Percentiles rank a stretch among this genome's conserved stretches.
Evolutionary conservation across 768 basidiomycete species (phyloP).

Genomic region (Xerocomus brunneocitrinus): DNA sequence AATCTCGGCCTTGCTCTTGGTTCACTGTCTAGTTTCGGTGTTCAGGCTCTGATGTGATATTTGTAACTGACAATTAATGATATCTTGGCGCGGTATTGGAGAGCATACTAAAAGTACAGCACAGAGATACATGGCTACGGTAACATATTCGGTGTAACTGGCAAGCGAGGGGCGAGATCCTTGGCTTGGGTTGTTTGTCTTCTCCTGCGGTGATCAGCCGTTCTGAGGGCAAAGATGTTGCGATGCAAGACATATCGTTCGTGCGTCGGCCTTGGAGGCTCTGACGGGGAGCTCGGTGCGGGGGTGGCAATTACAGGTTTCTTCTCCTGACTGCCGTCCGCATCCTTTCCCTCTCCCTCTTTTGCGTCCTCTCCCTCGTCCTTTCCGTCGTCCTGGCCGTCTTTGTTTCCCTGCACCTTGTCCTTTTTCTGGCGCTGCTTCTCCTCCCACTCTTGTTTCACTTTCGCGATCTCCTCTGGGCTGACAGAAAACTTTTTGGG

Average conservation of each 20-base stretch:
- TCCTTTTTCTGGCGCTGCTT: slow-evolving; percentile 59
- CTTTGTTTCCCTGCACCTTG: slow-evolving; percentile 37
- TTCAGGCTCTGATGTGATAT: slow-evolving; percentile 59
- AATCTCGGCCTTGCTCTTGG: slow-evolving; percentile 74
- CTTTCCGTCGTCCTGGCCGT: slow-evolving; percentile 17
- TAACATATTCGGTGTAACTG: slow-evolving; percentile 48
- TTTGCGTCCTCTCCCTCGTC: slow-evolving; percentile 7
- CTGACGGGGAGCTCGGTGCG: slow-evolving; percentile 25
- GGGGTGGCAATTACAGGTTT: slow-evolving; percentile 14
- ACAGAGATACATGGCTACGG: slow-evolving; percentile 1
- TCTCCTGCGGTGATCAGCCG: slow-evolving; percentile 66
- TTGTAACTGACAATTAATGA: neutral
- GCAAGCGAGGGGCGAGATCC: slow-evolving; percentile 67
- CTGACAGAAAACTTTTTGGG: slow-evolving; percentile 37
- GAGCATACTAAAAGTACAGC: neutral
- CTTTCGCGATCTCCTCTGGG: slow-evolving; percentile 71
- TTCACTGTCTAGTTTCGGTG: slow-evolving; percentile 77
- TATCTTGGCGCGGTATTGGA: neutral
- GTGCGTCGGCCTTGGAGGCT: slow-evolving; percentile 48
- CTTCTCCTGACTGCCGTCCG: slow-evolving; percentile 23
- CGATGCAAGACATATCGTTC: slow-evolving; percentile 79
- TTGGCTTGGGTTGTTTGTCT: slow-evolving; percentile 63
- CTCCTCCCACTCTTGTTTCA: slow-evolving; percentile 78
- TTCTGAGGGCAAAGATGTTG: slow-evolving; percentile 76
- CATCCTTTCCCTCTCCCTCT: slow-evolving; percentile 30